phyloP scores from a whole-genome alignment of 129 eudicot genomes.

The Saussurea involucrata region DNA sequence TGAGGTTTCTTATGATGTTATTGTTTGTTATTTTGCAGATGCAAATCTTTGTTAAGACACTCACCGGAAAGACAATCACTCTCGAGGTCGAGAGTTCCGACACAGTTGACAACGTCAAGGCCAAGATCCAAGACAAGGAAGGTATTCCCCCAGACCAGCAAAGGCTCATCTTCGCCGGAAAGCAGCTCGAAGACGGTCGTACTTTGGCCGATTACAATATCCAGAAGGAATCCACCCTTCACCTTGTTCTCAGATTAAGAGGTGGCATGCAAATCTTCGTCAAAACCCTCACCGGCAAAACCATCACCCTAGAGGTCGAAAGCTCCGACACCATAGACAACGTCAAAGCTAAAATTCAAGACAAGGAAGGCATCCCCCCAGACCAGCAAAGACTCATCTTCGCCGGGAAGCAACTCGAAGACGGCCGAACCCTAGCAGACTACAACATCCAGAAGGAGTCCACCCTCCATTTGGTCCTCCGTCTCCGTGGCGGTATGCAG shows the following conservation, averaged over 20 bases:
- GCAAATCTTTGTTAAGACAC: constrained; percentile 38
- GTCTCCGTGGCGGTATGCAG: constrained; percentile 51
- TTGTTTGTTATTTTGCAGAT: not conserved
- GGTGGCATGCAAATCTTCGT: constrained; percentile 48
- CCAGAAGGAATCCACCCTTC: constrained; percentile 40
- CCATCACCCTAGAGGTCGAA: constrained; percentile 37
- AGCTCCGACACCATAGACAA: constrained; percentile 41
- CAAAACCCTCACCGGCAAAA: constrained; percentile 34
- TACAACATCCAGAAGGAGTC: constrained; percentile 46
- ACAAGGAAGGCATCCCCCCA: constrained; percentile 40
- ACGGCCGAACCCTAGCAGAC: constrained; percentile 37
- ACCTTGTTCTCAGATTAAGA: constrained; percentile 27
- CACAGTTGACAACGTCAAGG: constrained; percentile 39
- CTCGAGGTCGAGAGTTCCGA: constrained; percentile 33
- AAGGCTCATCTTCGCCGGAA: constrained; percentile 33
- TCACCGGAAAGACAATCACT: constrained; percentile 40
- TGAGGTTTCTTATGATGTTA: not conserved
- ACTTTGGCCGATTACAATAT: constrained; percentile 40
- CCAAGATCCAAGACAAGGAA: constrained; percentile 42
- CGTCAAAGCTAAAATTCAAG: constrained; percentile 42
- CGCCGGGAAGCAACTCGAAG: constrained; percentile 37
- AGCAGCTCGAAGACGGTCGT: constrained; percentile 38
- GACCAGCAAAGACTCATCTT: constrained; percentile 40
- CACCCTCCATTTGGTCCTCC: constrained; percentile 36
- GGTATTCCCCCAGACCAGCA: constrained; percentile 47